Conservation (phyloP, 2,329 filamentous ascomycete species). For the Fusarium sp. region DNA sequence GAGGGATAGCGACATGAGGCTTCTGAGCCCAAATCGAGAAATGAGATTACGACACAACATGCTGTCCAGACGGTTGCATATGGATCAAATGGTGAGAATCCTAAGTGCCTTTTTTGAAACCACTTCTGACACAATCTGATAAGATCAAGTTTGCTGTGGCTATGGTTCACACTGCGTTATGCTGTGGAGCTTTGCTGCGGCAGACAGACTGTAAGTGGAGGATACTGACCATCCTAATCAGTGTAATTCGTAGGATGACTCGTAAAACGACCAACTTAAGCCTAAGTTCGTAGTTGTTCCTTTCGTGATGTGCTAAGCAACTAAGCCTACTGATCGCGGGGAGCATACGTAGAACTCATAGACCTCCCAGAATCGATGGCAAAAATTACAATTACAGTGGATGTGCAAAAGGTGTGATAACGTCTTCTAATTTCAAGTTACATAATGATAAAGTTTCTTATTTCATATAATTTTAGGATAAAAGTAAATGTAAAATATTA, state of each 20-base stretch:
- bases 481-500: too few species aligned
- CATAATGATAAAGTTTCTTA: too few species aligned
- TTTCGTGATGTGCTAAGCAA: neutral
- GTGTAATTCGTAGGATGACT: neutral
- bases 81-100: conserved; percentile 43
- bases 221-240: conserved; percentile 1
- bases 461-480: too few species aligned
- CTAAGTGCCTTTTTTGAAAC: conserved; percentile 33
- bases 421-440: too few species aligned
- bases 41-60: conserved; percentile 33
- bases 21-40: conserved; percentile 28
- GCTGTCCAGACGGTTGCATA: conserved; percentile 4
- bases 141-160: conserved; percentile 32
- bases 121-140: conserved; percentile 38
- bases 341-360: neutral
- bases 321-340: neutral
- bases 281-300: neutral
- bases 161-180: neutral
- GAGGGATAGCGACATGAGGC: conserved; percentile 20
- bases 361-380: too few species aligned
- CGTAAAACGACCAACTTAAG: neutral
- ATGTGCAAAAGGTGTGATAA: too few species aligned
- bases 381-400: too few species aligned
- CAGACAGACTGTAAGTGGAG: conserved; percentile 19
- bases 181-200: neutral